These are phyloP conservation scores for Backusella parvicylindrica DNA, from an alignment of 192 early-diverging fungal genomes.

Conservation along the genomic window DNA sequence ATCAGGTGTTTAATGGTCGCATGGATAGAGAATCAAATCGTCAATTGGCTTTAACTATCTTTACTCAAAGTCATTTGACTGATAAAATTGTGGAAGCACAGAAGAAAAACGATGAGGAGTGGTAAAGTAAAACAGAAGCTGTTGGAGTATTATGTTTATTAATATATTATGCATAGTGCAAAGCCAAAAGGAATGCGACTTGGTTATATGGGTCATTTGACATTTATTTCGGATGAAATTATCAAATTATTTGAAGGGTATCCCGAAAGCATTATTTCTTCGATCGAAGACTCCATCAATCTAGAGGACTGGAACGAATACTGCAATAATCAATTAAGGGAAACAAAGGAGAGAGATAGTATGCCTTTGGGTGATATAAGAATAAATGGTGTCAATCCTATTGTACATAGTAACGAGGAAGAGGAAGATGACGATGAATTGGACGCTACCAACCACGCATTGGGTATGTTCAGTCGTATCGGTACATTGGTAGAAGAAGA, in stretches of 20 bases:
- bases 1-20: conserved; percentile 94
- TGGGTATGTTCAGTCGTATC: neutral
- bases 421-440: conserved; percentile 20
- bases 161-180: conserved; percentile 40
- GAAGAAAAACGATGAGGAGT: conserved; percentile 75
- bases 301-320: conserved; percentile 53
- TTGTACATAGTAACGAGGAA: neutral
- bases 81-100: conserved; percentile 83
- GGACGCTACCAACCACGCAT: neutral
- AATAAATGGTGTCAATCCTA: conserved; percentile 37
- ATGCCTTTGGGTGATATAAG: conserved; percentile 47
- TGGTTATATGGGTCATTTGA: conserved; percentile 98
- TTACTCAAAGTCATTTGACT: conserved; percentile 84
- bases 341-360: conserved; percentile 23
- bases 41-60: conserved; percentile 57
- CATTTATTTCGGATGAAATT: conserved; percentile 93
- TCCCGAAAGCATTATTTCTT: conserved; percentile 27
- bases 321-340: conserved; percentile 22
- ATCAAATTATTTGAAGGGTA: conserved; percentile 81
- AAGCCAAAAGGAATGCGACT: conserved; percentile 86
- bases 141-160: neutral
- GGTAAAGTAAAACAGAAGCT: conserved; percentile 44
- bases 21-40: conserved; percentile 62
- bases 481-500: conserved; percentile 4
- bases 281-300: conserved; percentile 40